Conservation (phyloP, 805 yeast species). For the Wickerhamomyces bovis region DNA sequence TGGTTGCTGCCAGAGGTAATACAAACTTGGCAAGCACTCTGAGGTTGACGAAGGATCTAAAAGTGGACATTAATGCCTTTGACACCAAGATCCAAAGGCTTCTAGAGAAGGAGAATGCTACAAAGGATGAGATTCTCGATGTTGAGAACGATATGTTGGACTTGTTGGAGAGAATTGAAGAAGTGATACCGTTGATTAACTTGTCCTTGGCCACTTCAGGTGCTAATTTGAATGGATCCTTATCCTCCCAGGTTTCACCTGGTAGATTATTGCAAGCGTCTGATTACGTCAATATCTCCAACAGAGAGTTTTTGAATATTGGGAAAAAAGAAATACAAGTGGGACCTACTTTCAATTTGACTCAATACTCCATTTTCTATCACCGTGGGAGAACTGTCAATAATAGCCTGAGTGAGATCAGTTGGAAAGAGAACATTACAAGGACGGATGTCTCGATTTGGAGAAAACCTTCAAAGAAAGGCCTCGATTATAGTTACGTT, state of each 20-base stretch:
- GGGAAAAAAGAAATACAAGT: conserved; percentile 31
- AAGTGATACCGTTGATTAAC: conserved; percentile 61
- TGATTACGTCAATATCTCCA: conserved; percentile 34
- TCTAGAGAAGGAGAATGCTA: conserved; percentile 20
- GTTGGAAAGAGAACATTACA: conserved; percentile 73
- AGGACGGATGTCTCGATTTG: conserved; percentile 41
- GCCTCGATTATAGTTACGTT: conserved; percentile 32
- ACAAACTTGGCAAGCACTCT: conserved; percentile 51
- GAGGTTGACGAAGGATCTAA: conserved; percentile 47
- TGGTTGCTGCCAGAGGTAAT: conserved; percentile 58
- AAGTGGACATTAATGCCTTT: conserved; percentile 51
- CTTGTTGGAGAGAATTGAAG: conserved; percentile 51
- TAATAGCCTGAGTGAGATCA: conserved; percentile 31
- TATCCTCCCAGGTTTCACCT: conserved; percentile 53
- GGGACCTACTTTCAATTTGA: conserved; percentile 56
- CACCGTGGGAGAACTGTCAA: conserved; percentile 39
- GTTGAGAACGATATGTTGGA: conserved; percentile 45
- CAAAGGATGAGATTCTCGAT: conserved; percentile 28
- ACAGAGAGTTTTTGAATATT: conserved; percentile 23
- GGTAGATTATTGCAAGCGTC: conserved; percentile 63
- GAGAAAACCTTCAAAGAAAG: conserved; percentile 17
- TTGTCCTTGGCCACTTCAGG: conserved; percentile 66
- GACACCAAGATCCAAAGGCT: conserved; percentile 39
- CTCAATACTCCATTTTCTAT: conserved; percentile 57
- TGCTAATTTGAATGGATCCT: conserved; percentile 44